Evolutionary conservation across 73 alveolate genomes (phyloP).

Genomic region (Blepharisma stoltei): DNA sequence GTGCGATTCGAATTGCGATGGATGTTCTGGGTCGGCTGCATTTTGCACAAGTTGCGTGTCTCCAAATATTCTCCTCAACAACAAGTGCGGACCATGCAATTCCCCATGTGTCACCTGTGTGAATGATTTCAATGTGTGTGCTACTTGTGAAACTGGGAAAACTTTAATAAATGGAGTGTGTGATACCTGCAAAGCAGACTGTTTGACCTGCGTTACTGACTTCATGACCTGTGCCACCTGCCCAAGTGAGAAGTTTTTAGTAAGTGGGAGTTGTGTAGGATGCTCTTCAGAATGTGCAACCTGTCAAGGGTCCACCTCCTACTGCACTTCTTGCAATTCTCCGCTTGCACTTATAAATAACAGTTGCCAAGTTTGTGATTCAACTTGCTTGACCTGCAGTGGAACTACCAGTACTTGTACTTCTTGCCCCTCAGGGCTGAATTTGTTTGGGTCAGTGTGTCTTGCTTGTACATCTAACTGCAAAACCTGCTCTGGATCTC

Average conservation of each 20-base stretch:
- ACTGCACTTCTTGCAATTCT: slow-evolving; percentile 32
- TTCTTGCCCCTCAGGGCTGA: neutral
- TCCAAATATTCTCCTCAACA: slow-evolving; percentile 19
- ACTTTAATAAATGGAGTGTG: neutral
- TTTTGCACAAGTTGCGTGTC: slow-evolving; percentile 34
- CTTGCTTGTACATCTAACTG: neutral
- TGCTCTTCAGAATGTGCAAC: slow-evolving; percentile 23
- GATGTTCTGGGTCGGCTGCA: slow-evolving; percentile 19
- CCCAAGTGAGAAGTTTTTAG: slow-evolving; percentile 28
- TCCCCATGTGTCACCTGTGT: slow-evolving; percentile 32
- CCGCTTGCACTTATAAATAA: slow-evolving; percentile 24
- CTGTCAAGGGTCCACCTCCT: slow-evolving; percentile 19
- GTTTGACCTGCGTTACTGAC: slow-evolving; percentile 19
- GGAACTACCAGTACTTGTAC: neutral
- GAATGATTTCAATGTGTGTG: neutral
- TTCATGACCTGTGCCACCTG: slow-evolving; percentile 12
- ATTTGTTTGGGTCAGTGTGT: neutral
- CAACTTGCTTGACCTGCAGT: slow-evolving; percentile 29
- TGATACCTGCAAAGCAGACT: slow-evolving; percentile 23
- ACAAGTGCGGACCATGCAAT: slow-evolving; percentile 27
- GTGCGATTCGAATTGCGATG: slow-evolving; percentile 29
- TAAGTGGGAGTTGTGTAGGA: neutral
- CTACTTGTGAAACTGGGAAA: slow-evolving; percentile 14
- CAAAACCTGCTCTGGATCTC: neutral
- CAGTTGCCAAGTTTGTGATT: slow-evolving; percentile 31